A percentile compares a stretch with the other conserved stretches of the same genome.
Conservation (phyloP, 108 stramenopile species). For the Pseudonitzschia pungens region DNA sequence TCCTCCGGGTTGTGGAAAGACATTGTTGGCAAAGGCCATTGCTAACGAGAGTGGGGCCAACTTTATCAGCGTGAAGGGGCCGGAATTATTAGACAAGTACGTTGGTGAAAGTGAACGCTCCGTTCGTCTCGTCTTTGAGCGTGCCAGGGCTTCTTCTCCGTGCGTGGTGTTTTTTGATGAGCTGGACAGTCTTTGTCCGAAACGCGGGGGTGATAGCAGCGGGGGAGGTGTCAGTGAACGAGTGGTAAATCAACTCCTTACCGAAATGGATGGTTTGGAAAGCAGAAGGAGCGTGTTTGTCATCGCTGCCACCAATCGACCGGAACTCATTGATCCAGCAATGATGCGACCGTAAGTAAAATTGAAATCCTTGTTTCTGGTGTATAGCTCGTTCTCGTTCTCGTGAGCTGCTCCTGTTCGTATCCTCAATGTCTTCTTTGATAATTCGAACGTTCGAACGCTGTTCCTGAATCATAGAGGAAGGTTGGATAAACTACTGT, state of each 20-base stretch:
- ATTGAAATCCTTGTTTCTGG: constrained; percentile 14
- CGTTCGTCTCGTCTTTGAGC: constrained; percentile 90
- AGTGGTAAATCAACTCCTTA: constrained; percentile 97
- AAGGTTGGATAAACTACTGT: constrained; percentile 92
- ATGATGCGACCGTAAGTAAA: constrained; percentile 90
- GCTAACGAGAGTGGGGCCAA: constrained; percentile 98
- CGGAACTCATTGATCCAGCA: constrained; percentile 94
- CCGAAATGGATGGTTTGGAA: constrained; percentile 98
- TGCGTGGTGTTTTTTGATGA: constrained; percentile 99
- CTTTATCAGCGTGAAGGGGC: constrained; percentile 97
- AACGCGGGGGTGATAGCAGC: constrained; percentile 86
- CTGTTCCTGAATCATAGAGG: constrained; percentile 45
- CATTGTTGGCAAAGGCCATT: constrained; percentile 97
- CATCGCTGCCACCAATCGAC: constrained; percentile 95
- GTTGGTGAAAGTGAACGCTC: constrained; percentile 97
- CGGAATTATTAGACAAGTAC: constrained; percentile 90
- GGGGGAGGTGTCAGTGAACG: constrained; percentile 94
- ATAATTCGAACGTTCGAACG: constrained; percentile 1
- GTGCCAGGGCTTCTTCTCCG: constrained; percentile 87
- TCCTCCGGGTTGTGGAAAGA: constrained; percentile 99
- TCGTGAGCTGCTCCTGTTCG: background rate
- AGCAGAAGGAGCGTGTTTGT: constrained; percentile 91
- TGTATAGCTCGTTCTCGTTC: constrained; percentile 1
- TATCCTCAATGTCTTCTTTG: background rate
- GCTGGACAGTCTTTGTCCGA: constrained; percentile 94